Percentiles rank a stretch among this genome's conserved stretches.
These are phyloP conservation scores for Trichothecium sympodiale DNA, from an alignment of 2,329 filamentous ascomycete genomes.

Conservation along the genomic window DNA sequence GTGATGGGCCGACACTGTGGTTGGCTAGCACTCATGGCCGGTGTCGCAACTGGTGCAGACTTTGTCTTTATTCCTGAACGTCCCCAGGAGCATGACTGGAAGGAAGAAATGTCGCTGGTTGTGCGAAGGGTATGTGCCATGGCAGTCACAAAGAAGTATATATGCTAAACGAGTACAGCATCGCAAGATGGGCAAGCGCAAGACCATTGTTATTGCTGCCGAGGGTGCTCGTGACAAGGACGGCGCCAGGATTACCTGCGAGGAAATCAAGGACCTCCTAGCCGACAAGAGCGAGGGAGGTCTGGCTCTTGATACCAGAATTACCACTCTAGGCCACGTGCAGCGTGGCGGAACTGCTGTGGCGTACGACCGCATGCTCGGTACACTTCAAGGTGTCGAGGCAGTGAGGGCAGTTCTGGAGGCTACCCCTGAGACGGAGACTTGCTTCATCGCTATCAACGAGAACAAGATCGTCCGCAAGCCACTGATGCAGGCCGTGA, in stretches of 20 bases:
- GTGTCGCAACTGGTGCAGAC: conserved; percentile 88
- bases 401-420: conserved; percentile 87
- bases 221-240: conserved; percentile 84
- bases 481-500: conserved; percentile 79
- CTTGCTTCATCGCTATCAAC: conserved; percentile 89
- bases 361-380: conserved; percentile 87
- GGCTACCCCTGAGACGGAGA: conserved; percentile 77
- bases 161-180: conserved; percentile 42
- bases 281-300: conserved; percentile 53
- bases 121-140: conserved; percentile 50
- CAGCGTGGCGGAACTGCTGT: conserved; percentile 88
- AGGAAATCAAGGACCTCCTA: conserved; percentile 80
- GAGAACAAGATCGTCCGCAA: conserved; percentile 97
- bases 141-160: conserved; percentile 5
- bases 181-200: conserved; percentile 79
- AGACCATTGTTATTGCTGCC: conserved; percentile 96
- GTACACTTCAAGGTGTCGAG: conserved; percentile 87
- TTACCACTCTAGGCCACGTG: conserved; percentile 94
- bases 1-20: conserved; percentile 98
- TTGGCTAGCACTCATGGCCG: conserved; percentile 93
- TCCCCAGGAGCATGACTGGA: conserved; percentile 79
- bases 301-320: conserved; percentile 78
- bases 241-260: conserved; percentile 71
- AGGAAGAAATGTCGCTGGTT: conserved; percentile 72
- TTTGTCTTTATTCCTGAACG: conserved; percentile 97